Base-by-base conservation (phyloP, 768 basidiomycete genomes). In the Cystofilobasidium ferigula region DNA sequence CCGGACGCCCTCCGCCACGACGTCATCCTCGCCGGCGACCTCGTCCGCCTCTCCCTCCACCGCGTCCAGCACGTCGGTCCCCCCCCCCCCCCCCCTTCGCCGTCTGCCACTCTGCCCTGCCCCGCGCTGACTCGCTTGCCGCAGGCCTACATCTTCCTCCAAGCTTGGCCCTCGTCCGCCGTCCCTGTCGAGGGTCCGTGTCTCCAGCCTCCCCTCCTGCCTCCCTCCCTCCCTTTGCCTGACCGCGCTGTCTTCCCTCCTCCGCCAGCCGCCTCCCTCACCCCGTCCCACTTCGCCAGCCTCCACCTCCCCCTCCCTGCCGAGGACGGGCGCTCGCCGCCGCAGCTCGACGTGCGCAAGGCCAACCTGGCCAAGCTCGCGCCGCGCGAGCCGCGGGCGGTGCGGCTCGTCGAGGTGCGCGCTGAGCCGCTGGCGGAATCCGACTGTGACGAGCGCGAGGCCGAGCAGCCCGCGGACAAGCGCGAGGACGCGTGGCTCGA, bases 11-110 rank as follows among this genome's bases (percentile, higher is more conserved):
- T 76, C 18, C 35, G 72, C 26, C 64, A 71, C 20, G 59, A 70
- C 38, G 72, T 70, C 62, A 64, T 75, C 38, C 57, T 69, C 22
- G 75, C 74, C 1, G 75, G 75, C 22, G 73, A 74, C 40, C 75
- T 74, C 72, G 72, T 73, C 20, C 28, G 64, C 14, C 62, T 76
- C 16, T 61, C 64, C 38, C 48, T 57, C 8, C 43, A 59, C 8
- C 54, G 38, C 16, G 45, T 45, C 12, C 34, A 40, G 3, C 47
- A 40, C 18, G n/a, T n/a, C n/a, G n/a, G 62, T 67, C 14, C 53
- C 47, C 36, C 32, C 35, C 10, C 14, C 34, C n/a, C 3, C 28
- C 22, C 24, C 6, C n/a, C 16, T n/a, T n/a, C 20, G 40, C 38
- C 51, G 4, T 1, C 47, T 43, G 26, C 10, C 13, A n/a, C 57